A percentile compares a stretch with the other conserved stretches of the same genome.
phyloP scores from a whole-genome alignment of 768 basidiomycete genomes.

The Pisolithus orientalis region DNA sequence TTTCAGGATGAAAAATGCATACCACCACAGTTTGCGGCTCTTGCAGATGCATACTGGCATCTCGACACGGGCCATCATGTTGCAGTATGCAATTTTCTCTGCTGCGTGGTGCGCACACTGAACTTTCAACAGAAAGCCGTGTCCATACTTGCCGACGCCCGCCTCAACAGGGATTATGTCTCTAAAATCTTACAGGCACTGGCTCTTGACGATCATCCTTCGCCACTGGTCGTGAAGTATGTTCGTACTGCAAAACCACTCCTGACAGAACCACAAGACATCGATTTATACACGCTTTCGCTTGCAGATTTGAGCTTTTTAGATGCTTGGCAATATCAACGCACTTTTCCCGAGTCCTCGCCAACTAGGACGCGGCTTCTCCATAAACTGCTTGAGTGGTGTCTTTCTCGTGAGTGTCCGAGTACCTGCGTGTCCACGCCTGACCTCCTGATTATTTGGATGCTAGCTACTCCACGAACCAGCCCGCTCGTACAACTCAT shows the following conservation, averaged over 20 bases:
- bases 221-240: conserved; percentile 60
- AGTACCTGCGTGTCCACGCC: not conserved
- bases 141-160: conserved; percentile 63
- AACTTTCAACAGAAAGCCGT: conserved; percentile 52
- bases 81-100: conserved; percentile 40
- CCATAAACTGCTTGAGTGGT: conserved; percentile 59
- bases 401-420: conserved; percentile 53
- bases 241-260: conserved; percentile 70
- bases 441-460: not conserved
- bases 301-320: conserved; percentile 57
- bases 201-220: conserved; percentile 34
- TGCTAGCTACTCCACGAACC: conserved; percentile 53
- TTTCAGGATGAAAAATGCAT: conserved; percentile 54
- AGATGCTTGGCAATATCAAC: conserved; percentile 73
- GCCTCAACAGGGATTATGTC: conserved; percentile 69
- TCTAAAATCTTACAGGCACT: conserved; percentile 71
- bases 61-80: conserved; percentile 66
- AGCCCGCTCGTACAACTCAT: conserved; percentile 56
- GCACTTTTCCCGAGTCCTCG: conserved; percentile 58
- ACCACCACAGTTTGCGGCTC: conserved; percentile 65
- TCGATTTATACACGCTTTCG: conserved; percentile 64
- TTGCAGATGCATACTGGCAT: conserved; percentile 84
- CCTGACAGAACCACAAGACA: conserved; percentile 61
- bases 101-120: not conserved
- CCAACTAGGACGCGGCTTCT: conserved; percentile 50